Evolutionary conservation across 805 yeast species (phyloP), one percentile per base, ranked within the genome.

Genomic region (Cyberlindnera nakhonratchasimensis): DNA sequence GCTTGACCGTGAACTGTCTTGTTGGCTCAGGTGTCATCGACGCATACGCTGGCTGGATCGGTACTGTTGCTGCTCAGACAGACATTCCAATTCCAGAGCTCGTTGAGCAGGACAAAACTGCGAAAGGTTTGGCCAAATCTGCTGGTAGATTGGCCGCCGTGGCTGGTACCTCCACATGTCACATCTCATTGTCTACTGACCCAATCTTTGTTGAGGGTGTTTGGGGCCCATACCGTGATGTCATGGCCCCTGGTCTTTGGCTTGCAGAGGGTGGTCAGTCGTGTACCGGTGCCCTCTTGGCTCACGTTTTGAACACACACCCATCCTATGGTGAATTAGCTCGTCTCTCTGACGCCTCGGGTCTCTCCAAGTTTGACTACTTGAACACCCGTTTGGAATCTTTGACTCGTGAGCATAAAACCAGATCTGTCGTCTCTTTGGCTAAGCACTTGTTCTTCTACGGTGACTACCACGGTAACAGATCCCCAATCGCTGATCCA

Each of bases 261-360:
- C 72, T 90, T 50, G 96, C 98, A 12, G 99, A 93, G 66, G 99
- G 99, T 59, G 99, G 99, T n/a, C 99, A 93, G 64, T 83, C 95
- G 13, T 86, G 96, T 61, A 93, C 99, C 2, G 99, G 99, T 53
- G 96, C 95, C 23, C 74, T 93, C 29, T 72, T 93, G 50, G 91
- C 93, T 2, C 95, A 87, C 63, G 91, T 91, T 13, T 65, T 93
- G 47, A 73, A 86, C 11, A 82, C 86, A 9, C 98, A 93, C 60
- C 96, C 97, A 0, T 95, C 98, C 0, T 80, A 80, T 53, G 69
- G 78, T 2, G 88, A 86, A 57, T 72, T 91, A 40, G 75, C 79
- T 12, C 75, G 72, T 46, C 65, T 77, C 26, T 80, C 96, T 0
- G 86, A 79, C 50, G 77, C 80, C 17, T 77, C 87, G 1, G 78